phyloP scores from a whole-genome alignment of 1,284 basidiomycete genomes.

The Sporisorium reilianum region DNA sequence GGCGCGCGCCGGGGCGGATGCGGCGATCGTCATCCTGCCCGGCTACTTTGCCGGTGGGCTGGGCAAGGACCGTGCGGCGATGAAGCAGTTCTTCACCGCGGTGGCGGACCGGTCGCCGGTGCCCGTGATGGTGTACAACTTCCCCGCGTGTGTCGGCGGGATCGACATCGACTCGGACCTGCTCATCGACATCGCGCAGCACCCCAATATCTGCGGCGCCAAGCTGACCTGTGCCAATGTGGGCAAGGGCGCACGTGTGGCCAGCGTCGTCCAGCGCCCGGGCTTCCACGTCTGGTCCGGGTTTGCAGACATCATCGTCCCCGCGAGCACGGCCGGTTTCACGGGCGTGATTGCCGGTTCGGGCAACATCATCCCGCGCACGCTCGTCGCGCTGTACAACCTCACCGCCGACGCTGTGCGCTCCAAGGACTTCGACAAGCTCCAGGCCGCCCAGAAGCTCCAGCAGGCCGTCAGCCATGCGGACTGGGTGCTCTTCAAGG shows the following conservation, averaged over 20 bases:
- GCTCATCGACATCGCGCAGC: slow-evolving; percentile 81
- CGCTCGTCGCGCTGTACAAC: slow-evolving; percentile 77
- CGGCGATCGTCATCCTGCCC: slow-evolving; percentile 82
- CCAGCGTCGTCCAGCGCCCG: slow-evolving; percentile 74
- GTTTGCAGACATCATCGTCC: slow-evolving; percentile 50
- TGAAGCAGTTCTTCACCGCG: slow-evolving; percentile 83
- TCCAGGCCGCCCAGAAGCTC: slow-evolving; percentile 79
- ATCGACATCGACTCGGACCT: slow-evolving; percentile 88
- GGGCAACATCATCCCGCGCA: slow-evolving; percentile 71
- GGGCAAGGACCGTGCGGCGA: slow-evolving; percentile 74
- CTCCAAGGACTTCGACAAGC: slow-evolving; percentile 49
- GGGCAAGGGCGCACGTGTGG: slow-evolving; percentile 87
- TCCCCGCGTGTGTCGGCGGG: slow-evolving; percentile 78
- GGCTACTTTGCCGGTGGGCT: slow-evolving; percentile 87
- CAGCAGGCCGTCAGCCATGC: slow-evolving; percentile 84
- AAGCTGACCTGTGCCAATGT: slow-evolving; percentile 88
- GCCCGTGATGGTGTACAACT: slow-evolving; percentile 91
- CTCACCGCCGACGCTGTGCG: slow-evolving; percentile 72
- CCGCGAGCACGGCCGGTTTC: slow-evolving; percentile 44
- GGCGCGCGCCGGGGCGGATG: slow-evolving; percentile 84
- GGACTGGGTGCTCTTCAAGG: slow-evolving; percentile 82
- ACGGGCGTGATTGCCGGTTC: slow-evolving; percentile 53
- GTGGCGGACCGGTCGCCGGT: slow-evolving; percentile 82
- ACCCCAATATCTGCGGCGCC: slow-evolving; percentile 88
- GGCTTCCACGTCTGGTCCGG: slow-evolving; percentile 48